Conservation (phyloP, 2,329 filamentous ascomycete species). For the Trichoderma lentiforme region DNA sequence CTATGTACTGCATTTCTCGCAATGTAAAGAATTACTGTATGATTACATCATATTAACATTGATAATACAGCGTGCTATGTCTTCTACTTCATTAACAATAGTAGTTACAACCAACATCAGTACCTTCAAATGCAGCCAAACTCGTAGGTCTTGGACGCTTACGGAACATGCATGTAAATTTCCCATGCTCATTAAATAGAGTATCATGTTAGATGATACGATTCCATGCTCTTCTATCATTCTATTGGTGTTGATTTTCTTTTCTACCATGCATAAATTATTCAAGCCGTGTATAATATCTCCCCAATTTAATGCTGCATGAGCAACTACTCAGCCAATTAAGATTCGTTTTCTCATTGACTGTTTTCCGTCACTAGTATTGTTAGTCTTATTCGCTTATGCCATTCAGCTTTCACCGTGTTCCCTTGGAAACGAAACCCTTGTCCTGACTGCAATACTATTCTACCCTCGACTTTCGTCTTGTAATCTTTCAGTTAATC, state of each 20-base stretch:
- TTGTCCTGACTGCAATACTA: neutral
- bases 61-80: neutral
- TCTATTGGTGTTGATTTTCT: neutral
- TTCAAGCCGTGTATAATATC: neutral
- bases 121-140: neutral
- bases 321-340: neutral
- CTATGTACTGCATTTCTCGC: rapidly evolving
- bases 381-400: neutral
- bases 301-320: neutral
- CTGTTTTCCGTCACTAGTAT: neutral
- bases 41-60: neutral
- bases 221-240: neutral
- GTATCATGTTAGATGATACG: neutral
- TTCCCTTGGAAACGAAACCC: neutral
- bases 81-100: neutral
- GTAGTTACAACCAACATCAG: neutral
- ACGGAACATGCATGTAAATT: neutral
- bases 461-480: neutral
- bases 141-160: rapidly evolving
- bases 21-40: rapidly evolving
- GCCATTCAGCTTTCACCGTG: neutral
- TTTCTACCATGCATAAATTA: neutral
- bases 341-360: neutral
- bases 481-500: neutral
- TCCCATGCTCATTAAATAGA: neutral